These are phyloP conservation scores for Daldinia childiae DNA, from an alignment of 495 filamentous ascomycete genomes.

Conservation along the genomic window DNA sequence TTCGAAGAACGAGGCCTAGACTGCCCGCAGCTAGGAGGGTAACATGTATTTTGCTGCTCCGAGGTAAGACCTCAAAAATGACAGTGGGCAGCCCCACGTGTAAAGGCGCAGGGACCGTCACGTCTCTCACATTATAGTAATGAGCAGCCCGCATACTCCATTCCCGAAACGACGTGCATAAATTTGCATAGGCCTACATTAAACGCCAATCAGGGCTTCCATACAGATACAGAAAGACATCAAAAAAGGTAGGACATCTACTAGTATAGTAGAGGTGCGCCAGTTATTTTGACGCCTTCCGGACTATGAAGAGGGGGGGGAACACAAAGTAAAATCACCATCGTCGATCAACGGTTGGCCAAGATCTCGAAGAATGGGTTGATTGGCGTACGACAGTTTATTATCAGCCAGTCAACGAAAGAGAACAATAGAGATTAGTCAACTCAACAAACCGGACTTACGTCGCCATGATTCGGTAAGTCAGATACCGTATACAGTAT, in stretches of 20 bases:
- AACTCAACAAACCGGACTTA: background rate
- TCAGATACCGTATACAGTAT: background rate
- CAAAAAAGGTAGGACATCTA: no score
- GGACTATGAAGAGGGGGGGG: no score
- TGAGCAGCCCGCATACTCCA: conserved; percentile 6
- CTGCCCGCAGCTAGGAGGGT: background rate
- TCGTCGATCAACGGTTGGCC: background rate
- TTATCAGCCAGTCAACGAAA: background rate
- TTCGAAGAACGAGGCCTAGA: background rate
- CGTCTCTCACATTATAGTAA: conserved; percentile 1
- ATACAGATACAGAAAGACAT: background rate
- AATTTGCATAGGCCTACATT: background rate
- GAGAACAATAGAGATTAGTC: background rate
- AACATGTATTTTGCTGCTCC: conserved; percentile 12
- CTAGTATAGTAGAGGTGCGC: no score
- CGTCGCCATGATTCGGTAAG: conserved; percentile 1
- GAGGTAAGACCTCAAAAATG: background rate
- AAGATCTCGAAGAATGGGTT: background rate
- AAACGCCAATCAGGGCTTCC: background rate
- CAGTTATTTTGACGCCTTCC: no score
- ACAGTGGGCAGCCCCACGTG: background rate
- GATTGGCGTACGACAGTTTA: background rate
- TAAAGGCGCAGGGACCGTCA: background rate
- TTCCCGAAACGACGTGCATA: background rate
- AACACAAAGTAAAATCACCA: background rate